Conservation (phyloP, 495 filamentous ascomycete genomes). For the Penicillium tannophilum region DNA sequence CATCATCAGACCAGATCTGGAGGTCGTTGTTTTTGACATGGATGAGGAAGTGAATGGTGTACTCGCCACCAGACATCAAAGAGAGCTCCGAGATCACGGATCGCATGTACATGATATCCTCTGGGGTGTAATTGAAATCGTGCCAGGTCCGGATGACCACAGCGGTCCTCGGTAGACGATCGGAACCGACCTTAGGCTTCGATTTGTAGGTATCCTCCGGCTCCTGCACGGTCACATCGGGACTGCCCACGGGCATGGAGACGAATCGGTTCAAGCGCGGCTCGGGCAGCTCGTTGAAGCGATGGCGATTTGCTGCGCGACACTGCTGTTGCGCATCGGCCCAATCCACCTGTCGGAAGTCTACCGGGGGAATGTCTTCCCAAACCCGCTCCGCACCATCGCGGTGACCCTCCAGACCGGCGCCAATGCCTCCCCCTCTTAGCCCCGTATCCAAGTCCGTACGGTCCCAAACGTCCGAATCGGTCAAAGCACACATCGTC, state of each 20-base stretch:
- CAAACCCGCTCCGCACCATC: slow-evolving; percentile 76
- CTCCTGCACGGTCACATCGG: slow-evolving; percentile 18
- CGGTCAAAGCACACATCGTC: slow-evolving; percentile 94
- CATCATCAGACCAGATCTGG: slow-evolving; percentile 67
- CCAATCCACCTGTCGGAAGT: slow-evolving; percentile 76
- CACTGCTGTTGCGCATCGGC: slow-evolving; percentile 72
- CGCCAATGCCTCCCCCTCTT: slow-evolving; percentile 80
- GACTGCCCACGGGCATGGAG: slow-evolving; percentile 44
- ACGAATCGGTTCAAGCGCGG: slow-evolving; percentile 48
- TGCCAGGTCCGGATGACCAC: slow-evolving; percentile 66
- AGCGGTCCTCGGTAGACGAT: slow-evolving; percentile 56
- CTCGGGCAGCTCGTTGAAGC: slow-evolving; percentile 59
- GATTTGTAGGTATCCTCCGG: slow-evolving; percentile 16
- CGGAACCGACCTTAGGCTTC: slow-evolving; percentile 22
- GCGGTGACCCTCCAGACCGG: slow-evolving; percentile 76
- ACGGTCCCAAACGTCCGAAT: slow-evolving; percentile 84
- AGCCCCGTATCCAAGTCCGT: slow-evolving; percentile 81
- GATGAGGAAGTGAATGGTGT: slow-evolving; percentile 63
- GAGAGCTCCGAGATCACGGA: slow-evolving; percentile 64
- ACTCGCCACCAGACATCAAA: slow-evolving; percentile 64
- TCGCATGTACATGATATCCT: slow-evolving; percentile 57
- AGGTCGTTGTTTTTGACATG: slow-evolving; percentile 67
- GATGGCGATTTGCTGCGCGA: slow-evolving; percentile 64
- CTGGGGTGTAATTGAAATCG: slow-evolving; percentile 55
- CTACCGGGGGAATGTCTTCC: slow-evolving; percentile 66